Conservation (phyloP, 2,329 filamentous ascomycete genomes). For the Colletotrichum agaves region DNA sequence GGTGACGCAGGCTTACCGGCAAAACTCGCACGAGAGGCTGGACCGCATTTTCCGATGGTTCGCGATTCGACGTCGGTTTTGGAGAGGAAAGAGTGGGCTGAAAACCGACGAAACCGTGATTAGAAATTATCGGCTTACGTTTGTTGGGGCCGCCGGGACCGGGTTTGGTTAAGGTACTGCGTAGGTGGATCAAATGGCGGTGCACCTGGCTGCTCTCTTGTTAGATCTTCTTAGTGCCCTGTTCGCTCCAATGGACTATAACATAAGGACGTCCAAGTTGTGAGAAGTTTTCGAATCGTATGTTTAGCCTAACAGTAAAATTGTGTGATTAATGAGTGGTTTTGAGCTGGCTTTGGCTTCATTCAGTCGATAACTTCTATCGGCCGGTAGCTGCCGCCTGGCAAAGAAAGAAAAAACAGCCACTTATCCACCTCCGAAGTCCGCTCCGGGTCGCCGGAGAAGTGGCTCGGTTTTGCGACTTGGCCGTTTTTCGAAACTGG, state of each 20-base stretch:
- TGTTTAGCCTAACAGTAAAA: too few relatives aligned
- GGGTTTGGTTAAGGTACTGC: too few relatives aligned
- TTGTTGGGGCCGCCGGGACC: constrained; percentile 5
- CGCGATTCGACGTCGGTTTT: constrained; percentile 15
- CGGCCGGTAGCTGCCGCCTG: too few relatives aligned
- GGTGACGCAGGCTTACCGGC: constrained; percentile 42
- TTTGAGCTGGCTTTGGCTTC: too few relatives aligned
- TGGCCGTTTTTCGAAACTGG: too few relatives aligned
- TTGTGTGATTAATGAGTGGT: too few relatives aligned
- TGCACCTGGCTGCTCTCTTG: constrained; percentile 13
- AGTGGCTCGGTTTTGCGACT: too few relatives aligned
- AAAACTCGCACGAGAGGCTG: constrained; percentile 49
- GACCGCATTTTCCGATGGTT: constrained; percentile 44
- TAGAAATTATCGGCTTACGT: constrained; percentile 24
- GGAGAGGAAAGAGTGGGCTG: constrained; percentile 1
- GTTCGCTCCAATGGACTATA: constrained; percentile 13
- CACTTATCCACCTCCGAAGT: too few relatives aligned
- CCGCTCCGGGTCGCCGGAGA: too few relatives aligned
- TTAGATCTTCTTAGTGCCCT: not conserved
- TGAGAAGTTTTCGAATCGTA: too few relatives aligned
- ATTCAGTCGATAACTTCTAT: too few relatives aligned
- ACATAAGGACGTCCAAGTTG: not conserved
- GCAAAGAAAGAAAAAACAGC: too few relatives aligned
- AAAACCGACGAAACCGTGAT: constrained; percentile 25
- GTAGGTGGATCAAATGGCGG: constrained; percentile 16